Evolutionary conservation across 495 filamentous ascomycete genomes (phyloP).

Genomic region (Staphylotrichum longicolle): DNA sequence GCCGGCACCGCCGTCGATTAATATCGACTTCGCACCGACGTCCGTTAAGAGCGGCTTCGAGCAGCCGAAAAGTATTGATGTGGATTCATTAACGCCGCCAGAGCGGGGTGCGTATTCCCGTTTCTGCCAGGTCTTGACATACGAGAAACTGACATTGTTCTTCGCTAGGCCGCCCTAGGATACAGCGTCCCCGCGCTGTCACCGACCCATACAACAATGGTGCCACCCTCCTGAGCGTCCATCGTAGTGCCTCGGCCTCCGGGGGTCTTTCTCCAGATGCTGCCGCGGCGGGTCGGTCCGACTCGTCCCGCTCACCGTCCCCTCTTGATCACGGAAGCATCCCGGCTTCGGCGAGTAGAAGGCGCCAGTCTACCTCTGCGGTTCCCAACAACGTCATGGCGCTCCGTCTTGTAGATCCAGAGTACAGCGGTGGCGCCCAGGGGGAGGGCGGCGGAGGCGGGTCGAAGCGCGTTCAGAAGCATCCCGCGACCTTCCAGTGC

Average conservation of each 20-base stretch:
- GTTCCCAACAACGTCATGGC: conserved; percentile 90
- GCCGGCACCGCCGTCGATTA: conserved; percentile 84
- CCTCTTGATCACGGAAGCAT: conserved; percentile 54
- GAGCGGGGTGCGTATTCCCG: conserved; percentile 64
- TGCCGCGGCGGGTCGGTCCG: conserved; percentile 45
- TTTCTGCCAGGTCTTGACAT: background rate
- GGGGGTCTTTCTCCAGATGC: conserved; percentile 47
- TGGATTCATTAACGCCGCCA: conserved; percentile 81
- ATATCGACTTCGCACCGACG: conserved; percentile 83
- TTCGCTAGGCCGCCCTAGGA: conserved; percentile 41
- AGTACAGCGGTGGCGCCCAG: conserved; percentile 58
- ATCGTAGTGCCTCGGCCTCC: conserved; percentile 37
- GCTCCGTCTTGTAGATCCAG: conserved; percentile 84
- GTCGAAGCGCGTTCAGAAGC: conserved; percentile 83
- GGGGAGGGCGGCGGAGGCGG: conserved; percentile 49
- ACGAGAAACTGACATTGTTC: conserved; percentile 8
- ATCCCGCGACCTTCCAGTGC: conserved; percentile 90
- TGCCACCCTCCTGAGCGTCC: conserved; percentile 38
- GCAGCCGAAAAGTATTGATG: conserved; percentile 63
- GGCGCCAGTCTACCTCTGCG: conserved; percentile 85
- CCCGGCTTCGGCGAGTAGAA: conserved; percentile 60
- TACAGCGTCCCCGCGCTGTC: conserved; percentile 63
- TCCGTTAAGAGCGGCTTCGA: conserved; percentile 69
- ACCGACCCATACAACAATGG: conserved; percentile 67
- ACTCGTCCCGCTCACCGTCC: conserved; percentile 65